phyloP scores from a whole-genome alignment of 306 rosid genomes.

The Elaeagnus macrophylla region DNA sequence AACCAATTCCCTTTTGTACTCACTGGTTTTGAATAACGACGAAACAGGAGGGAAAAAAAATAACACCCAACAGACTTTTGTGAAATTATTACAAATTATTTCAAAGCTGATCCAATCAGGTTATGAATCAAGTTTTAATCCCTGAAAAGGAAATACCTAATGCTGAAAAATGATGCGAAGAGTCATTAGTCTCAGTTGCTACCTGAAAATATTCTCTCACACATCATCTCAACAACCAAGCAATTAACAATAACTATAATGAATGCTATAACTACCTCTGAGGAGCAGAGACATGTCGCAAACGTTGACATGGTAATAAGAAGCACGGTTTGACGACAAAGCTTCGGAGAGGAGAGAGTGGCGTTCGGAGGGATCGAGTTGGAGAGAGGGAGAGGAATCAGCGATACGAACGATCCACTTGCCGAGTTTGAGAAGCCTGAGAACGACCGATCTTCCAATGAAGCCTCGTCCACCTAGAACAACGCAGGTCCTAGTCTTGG shows the following conservation, averaged over 20 bases:
- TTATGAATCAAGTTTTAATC: too few species aligned
- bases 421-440: conserved; percentile 43
- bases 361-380: conserved; percentile 38
- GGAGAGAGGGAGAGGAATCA: conserved; percentile 53
- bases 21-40: too few species aligned
- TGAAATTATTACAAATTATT: too few species aligned
- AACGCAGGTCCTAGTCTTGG: conserved; percentile 59
- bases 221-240: conserved; percentile 1
- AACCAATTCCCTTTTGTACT: too few species aligned
- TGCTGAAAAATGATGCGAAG: too few species aligned
- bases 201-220: neutral
- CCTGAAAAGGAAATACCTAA: too few species aligned
- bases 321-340: conserved; percentile 59
- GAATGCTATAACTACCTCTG: conserved; percentile 29
- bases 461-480: conserved; percentile 75
- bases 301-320: conserved; percentile 49
- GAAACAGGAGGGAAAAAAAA: too few species aligned
- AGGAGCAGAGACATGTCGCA: conserved; percentile 38
- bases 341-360: conserved; percentile 50
- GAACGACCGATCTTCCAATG: conserved; percentile 65
- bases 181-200: too few species aligned
- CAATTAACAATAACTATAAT: conserved; percentile 1
- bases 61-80: too few species aligned
- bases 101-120: too few species aligned
- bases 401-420: conserved; percentile 76